A percentile compares a stretch with the other conserved stretches of the same genome.
These are phyloP conservation scores for Physcomitrium patens DNA, from an alignment of 225 moss, liverwort and hornwort genomes.

Conservation along the genomic window DNA sequence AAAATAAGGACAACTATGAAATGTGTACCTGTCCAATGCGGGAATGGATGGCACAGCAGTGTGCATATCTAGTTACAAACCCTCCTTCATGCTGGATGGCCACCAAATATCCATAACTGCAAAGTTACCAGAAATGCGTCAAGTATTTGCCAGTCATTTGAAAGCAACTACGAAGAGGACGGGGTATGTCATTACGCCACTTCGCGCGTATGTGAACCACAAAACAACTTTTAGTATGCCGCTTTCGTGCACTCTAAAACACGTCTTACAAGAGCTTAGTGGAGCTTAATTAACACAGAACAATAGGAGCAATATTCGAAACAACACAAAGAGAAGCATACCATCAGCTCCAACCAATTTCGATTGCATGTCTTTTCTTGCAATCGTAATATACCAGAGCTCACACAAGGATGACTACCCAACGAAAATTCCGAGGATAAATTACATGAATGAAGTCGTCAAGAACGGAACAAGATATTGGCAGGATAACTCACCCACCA, in stretches of 20 bases:
- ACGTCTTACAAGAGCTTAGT: constrained; percentile 8
- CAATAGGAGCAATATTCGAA: background rate
- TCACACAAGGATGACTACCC: background rate
- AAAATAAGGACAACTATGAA: constrained; percentile 16
- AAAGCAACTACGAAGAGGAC: background rate
- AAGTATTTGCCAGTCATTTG: background rate
- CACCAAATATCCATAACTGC: constrained; percentile 81
- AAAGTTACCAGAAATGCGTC: constrained; percentile 7
- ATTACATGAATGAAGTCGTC: constrained; percentile 5
- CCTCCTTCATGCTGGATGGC: constrained; percentile 89
- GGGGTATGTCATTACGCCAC: background rate
- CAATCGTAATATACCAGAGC: background rate
- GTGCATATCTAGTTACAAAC: constrained; percentile 86
- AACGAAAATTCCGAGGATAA: background rate
- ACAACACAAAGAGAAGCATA: background rate
- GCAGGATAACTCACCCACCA: constrained; percentile 66
- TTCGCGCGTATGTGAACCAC: too few species aligned
- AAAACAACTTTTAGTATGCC: background rate
- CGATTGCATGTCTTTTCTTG: background rate
- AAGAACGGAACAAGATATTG: constrained; percentile 7
- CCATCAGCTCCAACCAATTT: background rate
- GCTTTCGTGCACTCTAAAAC: constrained; percentile 4
- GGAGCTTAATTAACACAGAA: background rate
- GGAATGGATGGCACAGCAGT: constrained; percentile 92
- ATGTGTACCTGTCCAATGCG: constrained; percentile 77